These are phyloP conservation scores for Fragaria ananassa DNA, from an alignment of 306 rosid species.

Conservation along the genomic window DNA sequence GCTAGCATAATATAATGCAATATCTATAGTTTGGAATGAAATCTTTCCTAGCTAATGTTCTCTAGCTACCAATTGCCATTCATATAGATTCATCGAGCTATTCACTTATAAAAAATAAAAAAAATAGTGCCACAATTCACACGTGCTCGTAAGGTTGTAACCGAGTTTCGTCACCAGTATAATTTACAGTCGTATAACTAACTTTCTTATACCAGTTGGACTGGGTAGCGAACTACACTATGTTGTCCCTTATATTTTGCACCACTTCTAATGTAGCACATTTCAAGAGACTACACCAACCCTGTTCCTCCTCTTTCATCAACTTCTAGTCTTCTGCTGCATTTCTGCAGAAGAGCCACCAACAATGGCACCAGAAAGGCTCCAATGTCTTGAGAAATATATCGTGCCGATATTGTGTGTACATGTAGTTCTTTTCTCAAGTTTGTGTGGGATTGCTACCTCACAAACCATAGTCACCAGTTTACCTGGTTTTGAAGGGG, in stretches of 20 bases:
- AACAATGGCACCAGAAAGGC: neutral
- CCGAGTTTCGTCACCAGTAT: neutral
- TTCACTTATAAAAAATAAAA: neutral
- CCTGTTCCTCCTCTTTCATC: neutral
- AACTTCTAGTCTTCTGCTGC: constrained; percentile 1
- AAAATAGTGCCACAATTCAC: neutral
- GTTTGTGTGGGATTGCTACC: constrained; percentile 16
- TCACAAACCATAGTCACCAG: constrained; percentile 24
- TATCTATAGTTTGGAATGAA: neutral
- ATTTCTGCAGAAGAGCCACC: neutral
- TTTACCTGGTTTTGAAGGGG: constrained; percentile 23
- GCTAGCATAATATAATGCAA: neutral
- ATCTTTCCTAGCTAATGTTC: neutral
- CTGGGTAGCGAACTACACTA: neutral
- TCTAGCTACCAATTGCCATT: neutral
- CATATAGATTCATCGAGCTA: neutral
- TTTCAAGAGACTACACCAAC: neutral
- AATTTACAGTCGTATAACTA: neutral
- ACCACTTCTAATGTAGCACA: neutral
- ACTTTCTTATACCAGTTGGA: constrained; percentile 3
- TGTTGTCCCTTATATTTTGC: constrained; percentile 3
- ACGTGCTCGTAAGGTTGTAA: constrained; percentile 3
- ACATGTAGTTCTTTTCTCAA: constrained; percentile 6
- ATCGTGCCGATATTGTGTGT: constrained; percentile 1
- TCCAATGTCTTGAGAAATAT: neutral